Evolutionary conservation across 23 red algal species (phyloP).

Genomic region (Cyanidiococcus yangmingshanensis): DNA sequence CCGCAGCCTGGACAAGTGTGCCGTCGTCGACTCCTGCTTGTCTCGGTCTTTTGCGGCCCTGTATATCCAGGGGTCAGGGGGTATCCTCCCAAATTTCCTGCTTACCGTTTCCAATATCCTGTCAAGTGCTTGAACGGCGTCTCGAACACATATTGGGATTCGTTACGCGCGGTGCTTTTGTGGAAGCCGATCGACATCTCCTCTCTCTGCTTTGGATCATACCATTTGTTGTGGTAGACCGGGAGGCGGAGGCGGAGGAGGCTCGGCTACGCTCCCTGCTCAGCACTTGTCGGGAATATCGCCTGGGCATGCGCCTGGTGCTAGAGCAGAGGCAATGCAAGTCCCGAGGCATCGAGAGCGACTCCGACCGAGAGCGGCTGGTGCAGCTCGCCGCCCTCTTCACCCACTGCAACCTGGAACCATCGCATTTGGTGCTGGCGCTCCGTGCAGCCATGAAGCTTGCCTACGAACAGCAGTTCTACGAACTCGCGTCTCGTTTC

Average conservation of each 20-base stretch:
- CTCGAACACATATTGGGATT: constrained; percentile 29
- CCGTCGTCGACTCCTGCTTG: constrained; percentile 30
- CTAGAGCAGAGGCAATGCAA: constrained; percentile 45
- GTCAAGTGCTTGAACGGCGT: constrained; percentile 36
- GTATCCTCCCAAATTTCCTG: constrained; percentile 23
- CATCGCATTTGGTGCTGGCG: constrained; percentile 75
- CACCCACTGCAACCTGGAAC: constrained; percentile 69
- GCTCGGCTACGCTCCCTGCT: constrained; percentile 36
- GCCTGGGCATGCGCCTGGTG: constrained; percentile 50
- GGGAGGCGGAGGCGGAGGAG: constrained; percentile 48
- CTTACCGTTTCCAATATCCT: constrained; percentile 22
- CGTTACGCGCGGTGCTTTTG: constrained; percentile 64
- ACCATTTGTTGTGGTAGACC: constrained; percentile 57
- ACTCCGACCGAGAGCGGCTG: constrained; percentile 19
- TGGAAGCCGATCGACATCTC: constrained; percentile 51
- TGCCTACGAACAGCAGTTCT: constrained; percentile 71
- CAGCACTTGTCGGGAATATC: constrained; percentile 68
- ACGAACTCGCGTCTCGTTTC: constrained; percentile 49
- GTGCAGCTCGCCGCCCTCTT: constrained; percentile 79
- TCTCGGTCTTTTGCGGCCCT: constrained; percentile 20
- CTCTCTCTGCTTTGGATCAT: constrained; percentile 37
- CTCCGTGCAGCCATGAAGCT: constrained; percentile 89
- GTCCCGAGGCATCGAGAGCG: constrained; percentile 51
- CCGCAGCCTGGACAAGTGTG: constrained; percentile 31
- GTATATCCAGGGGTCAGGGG: constrained; percentile 17